Evolutionary conservation across 805 yeast genomes (phyloP), one percentile per base, ranked within the genome.

Genomic region (Kluyveromyces nonfermentans): DNA sequence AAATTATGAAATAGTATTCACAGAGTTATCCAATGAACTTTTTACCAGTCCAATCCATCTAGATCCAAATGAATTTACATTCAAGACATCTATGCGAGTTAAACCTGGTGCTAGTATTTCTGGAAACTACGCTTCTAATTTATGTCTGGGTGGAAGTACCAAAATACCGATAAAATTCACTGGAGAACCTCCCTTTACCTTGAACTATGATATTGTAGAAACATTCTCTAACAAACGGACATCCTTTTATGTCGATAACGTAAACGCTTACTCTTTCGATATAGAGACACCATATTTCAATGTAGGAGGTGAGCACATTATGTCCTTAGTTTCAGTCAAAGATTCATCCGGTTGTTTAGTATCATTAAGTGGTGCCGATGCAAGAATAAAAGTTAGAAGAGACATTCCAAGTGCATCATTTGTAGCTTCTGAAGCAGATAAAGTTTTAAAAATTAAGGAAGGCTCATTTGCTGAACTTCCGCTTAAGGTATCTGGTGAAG

Each of bases 301-400:
- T 2, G 64, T 68, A 18, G 95, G 96, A 17, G 96, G 96, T 4
- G 72, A 74, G n/a, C 88, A 78, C 59, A 72, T 74, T 20, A 62
- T 90, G 1, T 70, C 78, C 1, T 58, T 93, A 48, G 71, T 75
- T 2, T 73, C 85, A 9, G 77, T 85, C 2, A 72, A 72, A 18
- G 99, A 93, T 59, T 72, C 76, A n/a, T 75, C 84, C 9, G 79
- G 80, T 1, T 93, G 99, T 64, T 71, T 73, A 17, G 90, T 85
- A n/a, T 77, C 76, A 10, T 64, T 85, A 45, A 74, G 77, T 37
- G 77, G 74, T 16, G 74, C 75, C 18, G 89, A 84, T 49, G 78
- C 78, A 14, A 72, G 64, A 20, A 68, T 93, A n/a, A 69, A 71
- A 25, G 88, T 88, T 1, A 75, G 89, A 53, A 68, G 78, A 41